These are phyloP conservation scores for Fonsecaea erecta DNA, from an alignment of 2,329 filamentous ascomycete genomes.

Conservation along the genomic window DNA sequence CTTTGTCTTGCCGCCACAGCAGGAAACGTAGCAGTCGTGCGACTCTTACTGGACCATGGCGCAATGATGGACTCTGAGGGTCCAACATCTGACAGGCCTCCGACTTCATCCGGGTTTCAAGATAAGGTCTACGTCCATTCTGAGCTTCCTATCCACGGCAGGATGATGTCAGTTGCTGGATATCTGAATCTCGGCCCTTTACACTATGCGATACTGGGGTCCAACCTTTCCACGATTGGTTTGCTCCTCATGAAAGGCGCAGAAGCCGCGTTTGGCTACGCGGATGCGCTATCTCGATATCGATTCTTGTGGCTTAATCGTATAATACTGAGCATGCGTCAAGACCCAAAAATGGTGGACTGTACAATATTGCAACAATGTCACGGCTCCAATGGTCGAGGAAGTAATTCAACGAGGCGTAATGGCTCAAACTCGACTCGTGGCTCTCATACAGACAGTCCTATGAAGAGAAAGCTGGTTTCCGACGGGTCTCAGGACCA, in stretches of 20 bases:
- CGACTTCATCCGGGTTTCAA: not conserved
- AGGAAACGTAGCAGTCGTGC: not conserved
- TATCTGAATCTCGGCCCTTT: not conserved
- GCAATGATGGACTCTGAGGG: not conserved
- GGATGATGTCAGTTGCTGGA: not conserved
- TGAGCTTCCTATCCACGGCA: not conserved
- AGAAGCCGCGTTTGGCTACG: not conserved
- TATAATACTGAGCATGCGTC: not conserved
- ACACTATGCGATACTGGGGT: not conserved
- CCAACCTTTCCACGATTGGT: not conserved
- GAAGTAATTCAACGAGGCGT: too few species aligned
- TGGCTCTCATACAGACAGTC: too few species aligned
- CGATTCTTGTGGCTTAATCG: not conserved
- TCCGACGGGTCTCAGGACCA: not conserved
- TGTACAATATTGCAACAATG: too few species aligned
- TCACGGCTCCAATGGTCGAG: too few species aligned
- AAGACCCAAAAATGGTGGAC: not conserved
- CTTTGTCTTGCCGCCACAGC: not conserved
- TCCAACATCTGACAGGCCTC: not conserved
- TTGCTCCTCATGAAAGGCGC: not conserved
- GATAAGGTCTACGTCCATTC: not conserved
- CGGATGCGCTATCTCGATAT: not conserved
- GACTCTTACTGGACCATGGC: not conserved
- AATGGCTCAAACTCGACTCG: too few species aligned
- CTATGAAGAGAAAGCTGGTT: not conserved